A percentile compares a stretch with the other conserved stretches of the same genome.
Evolutionary conservation across 805 yeast species (phyloP).

Genomic region (Candida nanaspora): DNA sequence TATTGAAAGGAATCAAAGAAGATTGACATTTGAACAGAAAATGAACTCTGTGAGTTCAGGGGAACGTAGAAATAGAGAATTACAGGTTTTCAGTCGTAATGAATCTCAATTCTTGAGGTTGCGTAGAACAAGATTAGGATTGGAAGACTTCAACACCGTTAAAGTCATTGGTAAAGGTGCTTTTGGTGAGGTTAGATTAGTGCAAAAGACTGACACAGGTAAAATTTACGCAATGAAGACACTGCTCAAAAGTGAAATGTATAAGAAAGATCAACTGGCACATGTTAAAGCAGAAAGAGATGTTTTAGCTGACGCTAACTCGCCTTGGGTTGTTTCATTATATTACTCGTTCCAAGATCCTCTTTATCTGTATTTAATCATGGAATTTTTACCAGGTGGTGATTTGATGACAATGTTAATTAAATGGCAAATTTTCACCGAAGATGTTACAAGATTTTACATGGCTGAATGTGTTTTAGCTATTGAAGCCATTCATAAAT

Average conservation of each 20-base stretch:
- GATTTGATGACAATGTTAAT: slow-evolving; percentile 93
- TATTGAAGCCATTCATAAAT: slow-evolving; percentile 86
- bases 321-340: slow-evolving; percentile 83
- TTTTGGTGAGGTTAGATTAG: slow-evolving; percentile 93
- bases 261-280: slow-evolving; percentile 87
- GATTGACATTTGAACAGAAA: slow-evolving; percentile 75
- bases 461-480: slow-evolving; percentile 96
- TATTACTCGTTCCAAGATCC: slow-evolving; percentile 79
- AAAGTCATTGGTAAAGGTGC: slow-evolving; percentile 96
- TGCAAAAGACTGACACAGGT: slow-evolving; percentile 88
- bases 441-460: slow-evolving; percentile 86
- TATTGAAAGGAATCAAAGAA: slow-evolving; percentile 89
- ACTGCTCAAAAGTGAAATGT: slow-evolving; percentile 84
- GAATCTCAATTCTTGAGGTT: slow-evolving; percentile 82
- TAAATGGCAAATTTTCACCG: slow-evolving; percentile 89
- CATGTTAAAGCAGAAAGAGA: slow-evolving; percentile 96
- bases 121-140: slow-evolving; percentile 72
- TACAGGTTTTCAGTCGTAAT: slow-evolving; percentile 76
- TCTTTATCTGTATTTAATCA: slow-evolving; percentile 65
- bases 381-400: slow-evolving; percentile 82
- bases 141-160: slow-evolving; percentile 83
- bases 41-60: slow-evolving; percentile 68
- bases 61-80: slow-evolving; percentile 78
- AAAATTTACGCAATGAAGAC: slow-evolving; percentile 95
- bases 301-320: slow-evolving; percentile 83